Percentiles rank a stretch among this genome's conserved stretches.
phyloP scores from a whole-genome alignment of 176 grass and related monocot species.

The Echinochloa phyllopogon region DNA sequence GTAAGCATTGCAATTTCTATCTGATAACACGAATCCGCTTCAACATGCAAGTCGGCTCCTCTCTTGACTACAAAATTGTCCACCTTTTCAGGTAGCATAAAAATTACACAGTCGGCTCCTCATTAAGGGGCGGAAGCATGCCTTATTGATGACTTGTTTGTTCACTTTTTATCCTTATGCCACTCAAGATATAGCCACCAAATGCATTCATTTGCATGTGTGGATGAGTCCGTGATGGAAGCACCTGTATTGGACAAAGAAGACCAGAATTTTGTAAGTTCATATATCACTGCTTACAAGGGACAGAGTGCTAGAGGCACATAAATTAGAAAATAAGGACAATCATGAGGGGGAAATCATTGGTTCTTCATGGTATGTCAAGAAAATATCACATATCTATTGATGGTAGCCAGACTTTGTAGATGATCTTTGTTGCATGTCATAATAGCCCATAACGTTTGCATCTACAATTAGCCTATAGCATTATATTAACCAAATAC shows the following conservation, averaged over 20 bases:
- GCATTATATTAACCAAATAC: neutral
- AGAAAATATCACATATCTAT: neutral
- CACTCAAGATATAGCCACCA: conserved; percentile 88
- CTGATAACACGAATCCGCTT: neutral
- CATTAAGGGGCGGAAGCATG: neutral
- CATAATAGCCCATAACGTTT: neutral
- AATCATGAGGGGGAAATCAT: neutral
- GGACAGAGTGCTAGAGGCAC: neutral
- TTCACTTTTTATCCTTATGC: conserved; percentile 56
- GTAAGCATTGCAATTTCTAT: neutral
- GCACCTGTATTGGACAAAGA: conserved; percentile 57
- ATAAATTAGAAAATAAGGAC: neutral
- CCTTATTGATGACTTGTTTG: conserved; percentile 32
- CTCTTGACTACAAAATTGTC: conserved; percentile 23
- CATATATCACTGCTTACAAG: neutral
- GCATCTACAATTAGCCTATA: neutral
- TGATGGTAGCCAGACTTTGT: neutral
- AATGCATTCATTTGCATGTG: conserved; percentile 96
- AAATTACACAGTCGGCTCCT: neutral
- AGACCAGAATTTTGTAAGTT: conserved; percentile 15
- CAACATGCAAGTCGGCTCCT: neutral
- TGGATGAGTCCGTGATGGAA: conserved; percentile 82
- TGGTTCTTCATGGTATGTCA: neutral
- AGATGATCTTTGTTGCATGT: neutral
- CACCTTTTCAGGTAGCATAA: neutral